Percentiles rank a stretch among this genome's conserved stretches.
phyloP scores from a whole-genome alignment of 1,139 yeast species.

The Hyphopichia pseudoburtonii region DNA sequence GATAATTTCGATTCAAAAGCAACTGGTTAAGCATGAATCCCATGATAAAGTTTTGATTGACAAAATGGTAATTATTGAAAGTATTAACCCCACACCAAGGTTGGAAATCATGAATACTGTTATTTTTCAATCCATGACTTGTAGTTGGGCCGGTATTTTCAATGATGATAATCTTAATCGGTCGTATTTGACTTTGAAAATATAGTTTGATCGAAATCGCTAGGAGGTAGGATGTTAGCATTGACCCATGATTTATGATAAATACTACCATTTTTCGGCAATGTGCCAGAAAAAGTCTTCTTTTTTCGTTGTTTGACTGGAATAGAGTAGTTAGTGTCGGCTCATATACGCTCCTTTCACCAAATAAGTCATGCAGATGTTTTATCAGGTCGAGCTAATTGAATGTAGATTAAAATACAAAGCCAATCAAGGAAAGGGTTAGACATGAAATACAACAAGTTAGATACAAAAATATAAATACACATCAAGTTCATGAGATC shows the following conservation, averaged over 20 bases:
- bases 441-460: too few relatives aligned
- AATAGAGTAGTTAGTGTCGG: too few relatives aligned
- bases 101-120: constrained; percentile 8
- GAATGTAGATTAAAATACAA: too few relatives aligned
- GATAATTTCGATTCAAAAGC: constrained; percentile 3
- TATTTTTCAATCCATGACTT: background rate
- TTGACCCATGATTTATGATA: constrained; percentile 13
- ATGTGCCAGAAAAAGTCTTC: background rate
- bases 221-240: constrained; percentile 16
- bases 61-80: constrained; percentile 11
- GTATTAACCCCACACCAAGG: constrained; percentile 30
- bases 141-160: constrained; percentile 4
- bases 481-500: too few relatives aligned
- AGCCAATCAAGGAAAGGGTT: too few relatives aligned
- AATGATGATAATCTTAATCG: constrained; percentile 9
- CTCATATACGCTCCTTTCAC: too few relatives aligned
- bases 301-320: too few relatives aligned
- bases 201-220: constrained; percentile 13
- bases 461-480: too few relatives aligned
- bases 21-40: constrained; percentile 7
- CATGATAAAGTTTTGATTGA: constrained; percentile 8
- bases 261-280: constrained; percentile 2
- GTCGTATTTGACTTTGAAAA: constrained; percentile 9
- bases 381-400: too few relatives aligned
- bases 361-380: too few relatives aligned